Base-by-base conservation (phyloP, 2,329 filamentous ascomycete species). In the Hypomyces rosellus region DNA sequence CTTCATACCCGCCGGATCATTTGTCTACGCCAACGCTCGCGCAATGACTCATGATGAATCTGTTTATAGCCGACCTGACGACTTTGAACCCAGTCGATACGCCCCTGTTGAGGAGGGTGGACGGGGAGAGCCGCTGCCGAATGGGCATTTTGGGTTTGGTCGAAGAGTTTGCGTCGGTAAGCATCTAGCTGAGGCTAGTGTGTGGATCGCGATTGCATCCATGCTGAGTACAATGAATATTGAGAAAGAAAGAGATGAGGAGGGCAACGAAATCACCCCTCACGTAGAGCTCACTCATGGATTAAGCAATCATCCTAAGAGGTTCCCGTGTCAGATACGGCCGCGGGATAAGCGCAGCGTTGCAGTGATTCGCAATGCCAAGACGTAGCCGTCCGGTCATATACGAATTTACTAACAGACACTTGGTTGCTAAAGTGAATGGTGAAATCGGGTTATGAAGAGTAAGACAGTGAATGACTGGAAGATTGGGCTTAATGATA, bases 1-100 rank as follows among this genome's bases (percentile, higher is more conserved):
- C 63, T 72, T 74, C 51, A 81, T 84, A 45, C 78, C 78, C 9
- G 74, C 73, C n/a, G 80, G 79, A 3, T 69, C 70, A 5, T 60
- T 71, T 15, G 61, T 75, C 5, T 67, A 69, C 47, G 68, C 70
- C 30, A 77, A 74, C 47, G 61, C 67, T n/a, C 62, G 65, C 12
- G 71, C 71, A 45, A 78, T 74, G 70, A 70, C 66, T 20, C 65
- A 66, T 37, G 67, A 78, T 53, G 56, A 67, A 45, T 45, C 49
- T 3, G 60, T 66, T 2, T 78, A 77, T 62, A 50, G 48, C 3
- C 54, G 73, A 45, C 72, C 74, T 1, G 66, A 72, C 16, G 51
- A 50, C 6, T 78, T 78, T 55, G 65, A 74, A 37, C 75, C 75
- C 1, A 70, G 74, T 48, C 64, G 75, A 5, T 78, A 70, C 55